Percentiles rank a stretch among this genome's conserved stretches.
Evolutionary conservation across 345 rosid genomes (phyloP).

Genomic region (Cardiospermum halicacabum): DNA sequence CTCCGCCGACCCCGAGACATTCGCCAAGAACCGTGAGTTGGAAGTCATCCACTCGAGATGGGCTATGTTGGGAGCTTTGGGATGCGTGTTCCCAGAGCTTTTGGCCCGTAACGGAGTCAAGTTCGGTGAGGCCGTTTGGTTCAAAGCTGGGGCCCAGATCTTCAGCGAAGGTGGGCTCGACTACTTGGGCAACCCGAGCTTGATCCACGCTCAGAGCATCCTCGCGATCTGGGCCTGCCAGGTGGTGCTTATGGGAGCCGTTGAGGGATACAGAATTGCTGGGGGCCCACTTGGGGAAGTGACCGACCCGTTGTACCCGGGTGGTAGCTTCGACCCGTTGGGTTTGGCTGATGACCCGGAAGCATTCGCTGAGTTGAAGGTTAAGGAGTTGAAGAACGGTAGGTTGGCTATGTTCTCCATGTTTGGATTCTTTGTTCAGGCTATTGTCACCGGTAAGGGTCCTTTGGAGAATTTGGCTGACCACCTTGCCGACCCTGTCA

Average conservation of each 20-base stretch:
- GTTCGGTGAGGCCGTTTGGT: slow-evolving; percentile 80
- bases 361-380: slow-evolving; percentile 79
- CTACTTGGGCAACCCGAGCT: slow-evolving; percentile 80
- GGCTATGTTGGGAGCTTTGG: slow-evolving; percentile 83
- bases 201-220: slow-evolving; percentile 78
- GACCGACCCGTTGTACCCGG: slow-evolving; percentile 66
- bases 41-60: slow-evolving; percentile 79
- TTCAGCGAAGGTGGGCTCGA: slow-evolving; percentile 79
- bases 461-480: slow-evolving; percentile 77
- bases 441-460: slow-evolving; percentile 82
- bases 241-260: slow-evolving; percentile 69
- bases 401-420: slow-evolving; percentile 84
- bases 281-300: slow-evolving; percentile 76
- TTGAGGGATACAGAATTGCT: slow-evolving; percentile 67
- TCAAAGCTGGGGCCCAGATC: slow-evolving; percentile 83
- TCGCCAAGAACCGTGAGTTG: slow-evolving; percentile 86
- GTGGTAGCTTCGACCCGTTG: slow-evolving; percentile 84
- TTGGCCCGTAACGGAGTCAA: slow-evolving; percentile 70
- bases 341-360: slow-evolving; percentile 81
- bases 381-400: slow-evolving; percentile 79
- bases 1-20: slow-evolving; percentile 84
- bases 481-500: slow-evolving; percentile 80
- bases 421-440: slow-evolving; percentile 87
- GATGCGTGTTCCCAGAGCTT: slow-evolving; percentile 78
- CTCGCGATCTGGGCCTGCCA: slow-evolving; percentile 76